phyloP scores from a whole-genome alignment of 1,139 yeast genomes.

The Candida freyschussii region DNA sequence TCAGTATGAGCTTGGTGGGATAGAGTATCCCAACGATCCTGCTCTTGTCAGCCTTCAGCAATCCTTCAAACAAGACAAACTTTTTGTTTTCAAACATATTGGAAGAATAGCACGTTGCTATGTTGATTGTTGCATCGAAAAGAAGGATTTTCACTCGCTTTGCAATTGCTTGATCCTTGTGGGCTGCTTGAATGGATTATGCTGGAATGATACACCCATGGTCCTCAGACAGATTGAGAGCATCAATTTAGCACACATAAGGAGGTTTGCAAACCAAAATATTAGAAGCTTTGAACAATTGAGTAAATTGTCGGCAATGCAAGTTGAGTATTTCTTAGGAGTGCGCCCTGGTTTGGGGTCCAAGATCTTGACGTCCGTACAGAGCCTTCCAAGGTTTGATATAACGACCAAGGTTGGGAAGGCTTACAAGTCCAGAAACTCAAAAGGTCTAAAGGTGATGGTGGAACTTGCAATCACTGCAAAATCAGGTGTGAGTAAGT shows the following conservation, averaged over 20 bases:
- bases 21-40: conserved; percentile 38
- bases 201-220: conserved; percentile 45
- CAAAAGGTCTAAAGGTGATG: conserved; percentile 19
- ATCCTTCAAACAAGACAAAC: conserved; percentile 39
- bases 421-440: conserved; percentile 2
- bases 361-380: conserved; percentile 29
- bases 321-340: conserved; percentile 37
- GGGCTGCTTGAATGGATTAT: conserved; percentile 36
- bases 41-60: conserved; percentile 36
- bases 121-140: conserved; percentile 38
- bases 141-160: conserved; percentile 37
- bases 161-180: conserved; percentile 32
- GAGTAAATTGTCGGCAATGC: conserved; percentile 26
- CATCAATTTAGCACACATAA: conserved; percentile 36
- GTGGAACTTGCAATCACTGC: conserved; percentile 12
- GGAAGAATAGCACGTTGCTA: conserved; percentile 39
- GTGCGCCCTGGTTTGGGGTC: conserved; percentile 36
- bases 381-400: conserved; percentile 29
- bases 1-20: conserved; percentile 45
- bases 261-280: conserved; percentile 34
- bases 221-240: conserved; percentile 42
- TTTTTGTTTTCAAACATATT: conserved; percentile 35
- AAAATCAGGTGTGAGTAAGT: conserved; percentile 15
- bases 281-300: conserved; percentile 31
- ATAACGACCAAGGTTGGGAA: conserved; percentile 19